These are phyloP conservation scores for Macaranga tanarius DNA, from an alignment of 441 rosid genomes.

Conservation along the genomic window DNA sequence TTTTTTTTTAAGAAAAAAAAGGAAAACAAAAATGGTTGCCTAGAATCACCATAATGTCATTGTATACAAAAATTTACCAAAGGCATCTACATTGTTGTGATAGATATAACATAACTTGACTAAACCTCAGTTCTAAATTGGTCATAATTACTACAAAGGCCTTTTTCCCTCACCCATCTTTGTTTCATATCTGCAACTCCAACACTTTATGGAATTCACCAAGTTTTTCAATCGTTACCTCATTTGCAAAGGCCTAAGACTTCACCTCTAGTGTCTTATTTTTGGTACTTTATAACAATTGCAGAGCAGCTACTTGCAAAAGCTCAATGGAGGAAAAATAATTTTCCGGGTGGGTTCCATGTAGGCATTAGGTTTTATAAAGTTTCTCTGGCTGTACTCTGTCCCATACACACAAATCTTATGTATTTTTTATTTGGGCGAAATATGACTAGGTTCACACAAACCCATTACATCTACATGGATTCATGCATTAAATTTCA, in stretches of 20 bases:
- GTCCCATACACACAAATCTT: neutral
- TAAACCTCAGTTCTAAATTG: neutral
- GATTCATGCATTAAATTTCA: neutral
- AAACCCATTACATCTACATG: neutral
- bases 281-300: neutral
- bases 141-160: neutral
- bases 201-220: neutral
- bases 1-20: no score
- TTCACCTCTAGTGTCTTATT: neutral
- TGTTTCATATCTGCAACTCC: neutral
- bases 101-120: neutral
- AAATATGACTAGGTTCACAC: neutral
- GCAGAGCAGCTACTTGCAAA: neutral
- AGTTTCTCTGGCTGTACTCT: neutral
- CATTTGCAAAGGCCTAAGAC: neutral
- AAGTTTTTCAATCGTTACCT: neutral
- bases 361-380: neutral
- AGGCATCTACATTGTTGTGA: neutral
- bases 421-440: neutral
- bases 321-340: neutral
- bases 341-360: neutral
- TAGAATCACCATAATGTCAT: neutral
- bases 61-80: no score
- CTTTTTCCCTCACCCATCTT: neutral
- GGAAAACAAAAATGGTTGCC: neutral